Evolutionary conservation across 768 basidiomycete species (phyloP), one percentile per base, ranked within the genome.

Genomic region (Asterophora lycoperdoides): DNA sequence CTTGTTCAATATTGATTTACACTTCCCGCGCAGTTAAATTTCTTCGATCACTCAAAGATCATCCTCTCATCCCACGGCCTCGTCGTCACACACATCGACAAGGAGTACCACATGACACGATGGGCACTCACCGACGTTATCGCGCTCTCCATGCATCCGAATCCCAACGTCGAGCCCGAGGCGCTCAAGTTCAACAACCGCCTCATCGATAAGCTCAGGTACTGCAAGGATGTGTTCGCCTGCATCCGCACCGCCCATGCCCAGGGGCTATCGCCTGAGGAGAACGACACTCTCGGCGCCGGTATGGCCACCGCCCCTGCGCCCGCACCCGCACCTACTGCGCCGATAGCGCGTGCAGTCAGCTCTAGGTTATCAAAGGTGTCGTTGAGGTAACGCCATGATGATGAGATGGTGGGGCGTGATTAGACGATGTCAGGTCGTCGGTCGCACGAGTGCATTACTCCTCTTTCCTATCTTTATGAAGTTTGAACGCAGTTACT

Each of bases 1-100:
- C 13, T 37, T 15, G 41, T 42, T 26, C 15, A 34, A 8, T 15
- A 23, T 29, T 39, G 32, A 44, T 49, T 54, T 41, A 58, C 42
- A 18, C 34, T 36, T 38, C 43, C 18, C 46, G 39, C 52, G 42
- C 39, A 98, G 95, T 97, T 97, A 79, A 99, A 98, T 74, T 98
- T 97, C 66, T 91, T 90, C 66, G 96, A 98, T 69, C 96, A 99
- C 71, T 86, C 89, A 35, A 98, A 99, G 66, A 71, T 98, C 52
- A 84, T 99, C 49, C 73, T 99, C 43, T 91, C 92, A 14, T 81
- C 84, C 1, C 74, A 84, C 20, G 94, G 90, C 2, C 73, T 85
- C 10, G 67, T 84, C 11, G 75, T 98, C 41, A 91, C 93, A 3
- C 84, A 94, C 66, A 94, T 97, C 60, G 91, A 93, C 77, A 92